A percentile compares a stretch with the other conserved stretches of the same genome.
These are phyloP conservation scores for Persicaria tinctoria DNA, from an alignment of 148 eudicot genomes.

Conservation along the genomic window DNA sequence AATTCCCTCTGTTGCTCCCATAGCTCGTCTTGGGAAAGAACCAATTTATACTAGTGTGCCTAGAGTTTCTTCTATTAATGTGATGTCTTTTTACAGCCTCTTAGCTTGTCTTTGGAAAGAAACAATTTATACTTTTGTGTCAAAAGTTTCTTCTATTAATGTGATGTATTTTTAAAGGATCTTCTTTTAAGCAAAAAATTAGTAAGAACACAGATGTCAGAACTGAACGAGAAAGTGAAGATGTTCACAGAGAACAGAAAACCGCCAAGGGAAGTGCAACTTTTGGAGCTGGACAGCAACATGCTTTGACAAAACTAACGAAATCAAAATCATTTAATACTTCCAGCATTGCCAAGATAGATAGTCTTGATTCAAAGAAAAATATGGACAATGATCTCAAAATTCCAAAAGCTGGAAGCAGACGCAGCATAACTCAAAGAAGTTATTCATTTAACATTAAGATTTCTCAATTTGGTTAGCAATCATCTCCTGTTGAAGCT, in stretches of 20 bases:
- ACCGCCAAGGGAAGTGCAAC: slow-evolving; percentile 14
- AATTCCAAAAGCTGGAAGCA: slow-evolving; percentile 13
- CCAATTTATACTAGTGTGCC: not conserved
- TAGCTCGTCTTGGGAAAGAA: not conserved
- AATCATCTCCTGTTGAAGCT: not conserved
- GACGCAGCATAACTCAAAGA: too few relatives aligned
- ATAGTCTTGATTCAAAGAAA: slow-evolving; percentile 12
- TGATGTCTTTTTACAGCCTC: slow-evolving; percentile 22
- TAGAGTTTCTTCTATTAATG: not conserved
- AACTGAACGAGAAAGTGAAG: slow-evolving; percentile 13
- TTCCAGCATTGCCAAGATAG: slow-evolving; percentile 16
- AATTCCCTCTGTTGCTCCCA: not conserved
- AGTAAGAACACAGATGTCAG: slow-evolving; percentile 16
- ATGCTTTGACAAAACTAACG: slow-evolving; percentile 16
- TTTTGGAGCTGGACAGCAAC: slow-evolving; percentile 10
- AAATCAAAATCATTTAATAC: slow-evolving; percentile 27
- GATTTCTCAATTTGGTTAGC: not conserved
- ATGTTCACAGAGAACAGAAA: slow-evolving; percentile 6
- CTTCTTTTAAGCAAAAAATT: slow-evolving; percentile 16
- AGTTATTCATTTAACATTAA: too few relatives aligned
- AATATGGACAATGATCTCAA: slow-evolving; percentile 14
- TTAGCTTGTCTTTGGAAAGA: not conserved
- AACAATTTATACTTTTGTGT: not conserved
- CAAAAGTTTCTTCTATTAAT: not conserved
- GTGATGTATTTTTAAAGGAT: slow-evolving; percentile 22